Evolutionary conservation across 768 basidiomycete species (phyloP), one percentile per base, ranked within the genome.

Genomic region (Neoboletus subvelutipes): DNA sequence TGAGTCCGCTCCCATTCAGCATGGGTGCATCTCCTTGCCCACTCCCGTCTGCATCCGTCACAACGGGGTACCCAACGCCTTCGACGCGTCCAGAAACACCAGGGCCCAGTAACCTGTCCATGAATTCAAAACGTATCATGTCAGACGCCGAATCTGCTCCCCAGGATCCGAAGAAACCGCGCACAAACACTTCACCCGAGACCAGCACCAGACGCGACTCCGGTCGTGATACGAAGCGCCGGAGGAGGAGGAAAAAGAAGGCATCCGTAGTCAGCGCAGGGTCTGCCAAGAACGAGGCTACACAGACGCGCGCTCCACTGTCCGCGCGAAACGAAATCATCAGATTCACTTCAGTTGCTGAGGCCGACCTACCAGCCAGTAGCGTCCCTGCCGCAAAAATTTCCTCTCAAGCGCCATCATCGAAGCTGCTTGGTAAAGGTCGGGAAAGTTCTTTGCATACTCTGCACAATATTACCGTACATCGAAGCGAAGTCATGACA

Each of bases 231-330:
- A 26, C 54, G 5, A 73, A 58, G 47, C 71, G 65, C 36, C 59
- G 71, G 8, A 72, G 40, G 55, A 72, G 31, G 58, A 71, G 41
- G 58, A 72, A 63, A 47, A 72, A 64, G 61, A 72, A 72, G 55
- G 51, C 57, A 0, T 63, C 71, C 0, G 51, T 72, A 24, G 71
- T 72, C 18, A 50, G 3, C 12, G 13, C 26, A 24, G 56, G 48
- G 1, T 9, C 52, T 8, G 0, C 39, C 12, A 71, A 63, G 56
- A 52, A 34, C 31, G 64, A 68, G 17, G 13, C 13, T 5, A 8
- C 54, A 26, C 57, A 50, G 20, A 51, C 59, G 18, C 62, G 64
- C 18, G 45, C 58, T 46, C 62, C 70, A 24, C 42, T 65, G 52
- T 63, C 64, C 0, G 48, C 46, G 11, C 63, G 64, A 29, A 73